Evolutionary conservation across 192 early-diverging fungal genomes (phyloP).

Genomic region (Ambispora gerdemannii): DNA sequence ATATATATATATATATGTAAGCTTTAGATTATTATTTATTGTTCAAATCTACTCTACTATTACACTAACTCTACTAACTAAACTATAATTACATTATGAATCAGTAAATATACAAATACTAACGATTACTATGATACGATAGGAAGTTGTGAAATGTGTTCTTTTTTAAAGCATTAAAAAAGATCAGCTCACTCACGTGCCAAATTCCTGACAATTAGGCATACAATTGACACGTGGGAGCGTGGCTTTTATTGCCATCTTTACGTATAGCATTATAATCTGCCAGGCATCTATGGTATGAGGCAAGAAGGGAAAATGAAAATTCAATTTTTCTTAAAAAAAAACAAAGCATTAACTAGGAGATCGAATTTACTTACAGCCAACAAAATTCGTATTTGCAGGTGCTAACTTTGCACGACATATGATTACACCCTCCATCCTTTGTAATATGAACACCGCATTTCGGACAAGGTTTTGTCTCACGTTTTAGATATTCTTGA

Average conservation of each 20-base stretch:
- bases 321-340: background rate
- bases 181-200: no score
- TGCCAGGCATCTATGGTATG: conserved; percentile 9
- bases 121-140: no score
- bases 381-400: conserved; percentile 28
- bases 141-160: no score
- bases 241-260: conserved; percentile 23
- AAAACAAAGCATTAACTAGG: background rate
- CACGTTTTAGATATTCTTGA: conserved; percentile 20
- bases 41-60: no score
- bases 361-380: conserved; percentile 22
- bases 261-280: conserved; percentile 12
- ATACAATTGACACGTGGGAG: conserved; percentile 23
- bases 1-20: no score
- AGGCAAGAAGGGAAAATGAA: conserved; percentile 3
- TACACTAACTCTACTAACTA: no score
- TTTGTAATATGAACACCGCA: conserved; percentile 17
- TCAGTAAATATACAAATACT: no score
- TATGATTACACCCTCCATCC: conserved; percentile 22
- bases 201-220: no score
- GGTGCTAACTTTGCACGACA: background rate
- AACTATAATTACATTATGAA: no score
- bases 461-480: conserved; percentile 19
- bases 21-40: no score
- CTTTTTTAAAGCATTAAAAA: no score